Base-by-base conservation (phyloP, 2,329 filamentous ascomycete species). In the Fusarium torreyae region DNA sequence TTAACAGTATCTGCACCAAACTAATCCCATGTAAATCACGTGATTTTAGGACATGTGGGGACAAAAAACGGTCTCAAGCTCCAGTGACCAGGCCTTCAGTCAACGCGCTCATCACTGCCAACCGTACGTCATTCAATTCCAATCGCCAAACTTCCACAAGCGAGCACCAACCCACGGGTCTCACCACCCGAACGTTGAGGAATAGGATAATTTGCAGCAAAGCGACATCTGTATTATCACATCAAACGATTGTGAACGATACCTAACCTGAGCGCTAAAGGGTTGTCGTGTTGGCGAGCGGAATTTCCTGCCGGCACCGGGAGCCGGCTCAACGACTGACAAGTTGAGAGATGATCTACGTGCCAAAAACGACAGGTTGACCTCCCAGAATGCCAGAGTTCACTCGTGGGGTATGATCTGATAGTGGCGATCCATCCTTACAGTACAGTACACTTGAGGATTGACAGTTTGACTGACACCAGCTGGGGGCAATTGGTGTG, bases 121-220 rank as follows among this genome's bases (percentile, higher is more conserved):
- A 31, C 28, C 9, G 28, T 31, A 31, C 55, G 55, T 38, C 55
- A 54, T 58, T 6, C 5, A 54, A 58, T 58, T 54, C 55, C 55
- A 54, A 6, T 5, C n/a, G 9, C 36, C n/a, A 10, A 18, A 18
- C 36, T 13, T 31, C 28, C 28, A 31, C 10, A 11, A 39, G 17
- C 17, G 7, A n/a, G 5, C 15, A 33, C 4, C 28, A 8, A 18
- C 13, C 10, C 14, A 40, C 18, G 18, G 24, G 28, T 17, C 14
- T 15, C 14, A 15, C 17, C 31, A 49, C 11, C 22, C n/a, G 10
- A 55, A 13, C 26, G 28, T 31, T 31, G 28, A 31, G 28, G 28
- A 13, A 2, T 31, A 1, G 3, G 28, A 31, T 31, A 31, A 31
- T 13, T 11, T 31, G 28, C 10, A 10, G 10, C 28, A 31, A 4